Conservation (phyloP, 2,329 filamentous ascomycete species). For the Colletotrichum eleusines region DNA sequence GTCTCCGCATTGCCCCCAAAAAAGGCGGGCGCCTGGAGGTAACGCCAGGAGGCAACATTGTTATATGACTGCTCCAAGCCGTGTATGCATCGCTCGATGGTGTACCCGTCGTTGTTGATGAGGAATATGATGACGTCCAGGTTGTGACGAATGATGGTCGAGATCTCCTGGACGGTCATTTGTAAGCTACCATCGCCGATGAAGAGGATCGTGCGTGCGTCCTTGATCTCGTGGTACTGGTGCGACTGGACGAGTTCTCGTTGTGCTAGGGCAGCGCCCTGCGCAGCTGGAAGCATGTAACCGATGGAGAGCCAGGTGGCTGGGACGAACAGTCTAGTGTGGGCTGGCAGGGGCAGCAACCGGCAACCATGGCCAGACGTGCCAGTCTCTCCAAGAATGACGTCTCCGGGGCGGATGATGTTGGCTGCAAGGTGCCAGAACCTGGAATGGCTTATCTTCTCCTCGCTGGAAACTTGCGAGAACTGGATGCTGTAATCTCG, state of each 20-base stretch:
- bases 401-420: slow-evolving; percentile 61
- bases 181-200: slow-evolving; percentile 75
- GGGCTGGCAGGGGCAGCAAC: slow-evolving; percentile 61
- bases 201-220: slow-evolving; percentile 64
- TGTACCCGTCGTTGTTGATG: slow-evolving; percentile 71
- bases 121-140: slow-evolving; percentile 63
- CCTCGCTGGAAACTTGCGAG: slow-evolving; percentile 43
- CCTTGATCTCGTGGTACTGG: slow-evolving; percentile 50
- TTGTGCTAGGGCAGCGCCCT: slow-evolving; percentile 67
- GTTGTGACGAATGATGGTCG: slow-evolving; percentile 69
- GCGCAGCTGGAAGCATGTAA: slow-evolving; percentile 69
- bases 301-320: slow-evolving; percentile 72
- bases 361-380: slow-evolving; percentile 67
- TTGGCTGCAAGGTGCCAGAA: slow-evolving; percentile 55
- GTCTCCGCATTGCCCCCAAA: slow-evolving; percentile 57
- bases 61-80: slow-evolving; percentile 67
- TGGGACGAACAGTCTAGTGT: slow-evolving; percentile 60
- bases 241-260: slow-evolving; percentile 55
- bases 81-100: slow-evolving; percentile 69
- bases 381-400: slow-evolving; percentile 69
- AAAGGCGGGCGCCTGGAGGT: slow-evolving; percentile 60
- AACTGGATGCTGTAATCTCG: slow-evolving; percentile 43
- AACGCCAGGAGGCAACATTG: slow-evolving; percentile 65
- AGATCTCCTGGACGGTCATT: slow-evolving; percentile 75
- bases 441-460: slow-evolving; percentile 60